Conservation (phyloP, 306 rosid species). For the Cucurbita moschata region DNA sequence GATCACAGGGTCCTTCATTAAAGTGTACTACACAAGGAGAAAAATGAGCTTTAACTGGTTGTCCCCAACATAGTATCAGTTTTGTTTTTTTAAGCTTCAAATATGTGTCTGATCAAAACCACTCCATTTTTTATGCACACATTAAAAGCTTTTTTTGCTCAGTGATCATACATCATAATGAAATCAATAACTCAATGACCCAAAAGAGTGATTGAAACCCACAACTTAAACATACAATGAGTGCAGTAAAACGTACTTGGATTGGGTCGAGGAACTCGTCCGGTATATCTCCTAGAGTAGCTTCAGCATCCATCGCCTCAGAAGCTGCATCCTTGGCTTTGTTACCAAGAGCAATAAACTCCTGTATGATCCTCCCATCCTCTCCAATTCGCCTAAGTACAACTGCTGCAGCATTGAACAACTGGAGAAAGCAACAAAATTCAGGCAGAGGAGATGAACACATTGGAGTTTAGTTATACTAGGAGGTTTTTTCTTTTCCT, state of each 20-base stretch:
- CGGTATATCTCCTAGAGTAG: conserved; percentile 91
- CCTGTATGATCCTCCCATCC: conserved; percentile 69
- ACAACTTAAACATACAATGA: neutral
- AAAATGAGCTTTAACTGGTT: neutral
- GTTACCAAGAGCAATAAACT: conserved; percentile 65
- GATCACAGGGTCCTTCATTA: conserved; percentile 98
- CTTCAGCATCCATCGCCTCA: conserved; percentile 91
- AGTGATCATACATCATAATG: neutral
- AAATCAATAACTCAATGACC: neutral
- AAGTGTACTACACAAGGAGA: conserved; percentile 54
- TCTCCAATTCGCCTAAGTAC: conserved; percentile 78
- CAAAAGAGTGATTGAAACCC: neutral
- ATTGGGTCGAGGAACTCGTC: conserved; percentile 99
- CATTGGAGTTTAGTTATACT: neutral
- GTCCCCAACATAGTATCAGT: neutral
- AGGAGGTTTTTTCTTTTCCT: neutral
- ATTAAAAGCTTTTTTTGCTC: neutral
- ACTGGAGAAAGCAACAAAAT: conserved; percentile 30
- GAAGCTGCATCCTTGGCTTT: conserved; percentile 90
- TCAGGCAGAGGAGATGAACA: neutral
- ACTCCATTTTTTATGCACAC: neutral
- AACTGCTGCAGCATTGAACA: conserved; percentile 80
- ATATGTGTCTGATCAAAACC: neutral
- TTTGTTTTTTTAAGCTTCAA: neutral
- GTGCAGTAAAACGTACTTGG: conserved; percentile 39